Percentiles rank a stretch among this genome's conserved stretches.
These are phyloP conservation scores for Aspergillus sp. DNA, from an alignment of 2,329 filamentous ascomycete genomes.

Conservation along the genomic window DNA sequence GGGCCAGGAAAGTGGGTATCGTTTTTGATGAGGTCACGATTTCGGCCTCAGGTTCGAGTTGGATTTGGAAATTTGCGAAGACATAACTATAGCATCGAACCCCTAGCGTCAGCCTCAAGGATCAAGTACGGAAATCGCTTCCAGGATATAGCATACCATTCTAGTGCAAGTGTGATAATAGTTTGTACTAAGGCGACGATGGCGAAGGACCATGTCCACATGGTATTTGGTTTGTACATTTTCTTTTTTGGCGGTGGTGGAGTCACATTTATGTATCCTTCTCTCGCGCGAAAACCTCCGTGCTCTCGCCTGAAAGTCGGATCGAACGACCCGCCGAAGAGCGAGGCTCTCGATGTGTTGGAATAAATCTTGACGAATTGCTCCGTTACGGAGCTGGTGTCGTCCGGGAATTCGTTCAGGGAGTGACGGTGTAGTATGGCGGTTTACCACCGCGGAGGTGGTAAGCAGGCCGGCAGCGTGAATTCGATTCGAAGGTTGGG, in stretches of 20 bases:
- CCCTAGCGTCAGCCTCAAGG: slow-evolving; percentile 3
- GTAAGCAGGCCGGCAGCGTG: slow-evolving; percentile 7
- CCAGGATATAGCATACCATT: slow-evolving; percentile 59
- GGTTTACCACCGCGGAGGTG: slow-evolving; percentile 33
- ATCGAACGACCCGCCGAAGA: slow-evolving; percentile 58
- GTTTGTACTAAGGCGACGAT: slow-evolving; percentile 73
- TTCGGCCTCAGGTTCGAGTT: slow-evolving; percentile 46
- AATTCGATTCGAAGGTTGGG: slow-evolving; percentile 6
- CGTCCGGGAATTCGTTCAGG: slow-evolving; percentile 22
- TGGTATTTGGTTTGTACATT: slow-evolving; percentile 77
- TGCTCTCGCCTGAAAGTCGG: slow-evolving; percentile 49
- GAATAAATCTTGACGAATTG: slow-evolving; percentile 54
- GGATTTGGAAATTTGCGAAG: slow-evolving; percentile 77
- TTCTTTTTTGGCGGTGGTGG: slow-evolving; percentile 41
- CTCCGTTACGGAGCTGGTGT: slow-evolving; percentile 41
- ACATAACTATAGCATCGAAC: slow-evolving; percentile 64
- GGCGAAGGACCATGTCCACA: slow-evolving; percentile 88
- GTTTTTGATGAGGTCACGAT: slow-evolving; percentile 53
- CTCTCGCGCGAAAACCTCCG: slow-evolving; percentile 52
- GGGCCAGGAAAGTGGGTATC: slow-evolving; percentile 90
- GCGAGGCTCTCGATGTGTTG: slow-evolving; percentile 58
- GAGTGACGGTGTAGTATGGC: slow-evolving; percentile 31
- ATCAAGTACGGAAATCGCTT: not conserved
- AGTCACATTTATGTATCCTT: slow-evolving; percentile 47
- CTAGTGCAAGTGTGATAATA: slow-evolving; percentile 64